A percentile compares a stretch with the other conserved stretches of the same genome.
Conservation (phyloP, 2,329 filamentous ascomycete genomes). For the Drechslera avenae region DNA sequence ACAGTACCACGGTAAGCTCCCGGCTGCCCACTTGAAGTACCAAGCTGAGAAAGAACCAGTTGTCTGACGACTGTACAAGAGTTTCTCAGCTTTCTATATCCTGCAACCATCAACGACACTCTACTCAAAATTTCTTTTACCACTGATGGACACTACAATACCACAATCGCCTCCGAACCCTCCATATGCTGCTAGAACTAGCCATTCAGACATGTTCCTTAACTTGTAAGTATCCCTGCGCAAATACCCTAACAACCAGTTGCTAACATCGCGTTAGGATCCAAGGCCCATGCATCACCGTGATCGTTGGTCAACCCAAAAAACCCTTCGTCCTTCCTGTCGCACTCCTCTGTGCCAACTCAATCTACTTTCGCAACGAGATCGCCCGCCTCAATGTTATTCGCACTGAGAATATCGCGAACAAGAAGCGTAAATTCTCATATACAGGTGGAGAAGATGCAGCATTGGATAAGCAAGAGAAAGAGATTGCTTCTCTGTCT, state of each 20-base stretch:
- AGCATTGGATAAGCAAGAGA: no score
- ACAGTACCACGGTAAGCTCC: no score
- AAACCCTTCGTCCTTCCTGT: no score
- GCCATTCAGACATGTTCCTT: conserved; percentile 7
- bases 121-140: no score
- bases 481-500: no score
- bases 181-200: neutral
- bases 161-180: no score
- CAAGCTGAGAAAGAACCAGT: no score
- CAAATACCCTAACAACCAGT: neutral
- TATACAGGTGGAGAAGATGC: neutral
- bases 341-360: conserved; percentile 16
- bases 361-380: conserved; percentile 10
- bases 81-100: no score
- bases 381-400: neutral
- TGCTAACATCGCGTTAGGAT: conserved; percentile 8
- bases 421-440: conserved; percentile 20
- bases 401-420: neutral
- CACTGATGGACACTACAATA: no score
- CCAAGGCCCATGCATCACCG: conserved; percentile 8
- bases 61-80: no score
- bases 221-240: conserved; percentile 3
- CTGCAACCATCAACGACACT: no score
- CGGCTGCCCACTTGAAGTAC: no score
- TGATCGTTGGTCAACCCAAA: conserved; percentile 13